Percentiles rank a stretch among this genome's conserved stretches.
Conservation (phyloP, 179 eudicot species). For the Sideroxylon spinosum region DNA sequence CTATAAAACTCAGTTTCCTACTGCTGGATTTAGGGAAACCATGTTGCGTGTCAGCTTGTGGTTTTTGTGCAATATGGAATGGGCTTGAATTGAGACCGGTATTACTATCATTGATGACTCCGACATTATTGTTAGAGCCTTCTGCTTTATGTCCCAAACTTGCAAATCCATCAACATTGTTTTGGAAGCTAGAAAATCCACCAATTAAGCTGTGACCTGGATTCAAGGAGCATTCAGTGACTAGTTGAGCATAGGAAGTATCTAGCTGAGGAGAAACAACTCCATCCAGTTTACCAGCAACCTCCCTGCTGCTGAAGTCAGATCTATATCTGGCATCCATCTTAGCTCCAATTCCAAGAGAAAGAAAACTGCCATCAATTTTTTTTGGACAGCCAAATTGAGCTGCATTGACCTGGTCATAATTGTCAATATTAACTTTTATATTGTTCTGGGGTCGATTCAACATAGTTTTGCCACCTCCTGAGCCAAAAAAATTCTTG, state of each 20-base stretch:
- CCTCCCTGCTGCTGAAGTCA: constrained; percentile 18
- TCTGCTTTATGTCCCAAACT: constrained; percentile 10
- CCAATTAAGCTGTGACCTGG: constrained; percentile 3
- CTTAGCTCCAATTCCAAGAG: constrained; percentile 36
- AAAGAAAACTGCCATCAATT: constrained; percentile 33
- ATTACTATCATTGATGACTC: neutral
- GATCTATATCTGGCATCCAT: constrained; percentile 12
- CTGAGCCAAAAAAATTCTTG: constrained; percentile 13
- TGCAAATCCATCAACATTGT: constrained; percentile 17
- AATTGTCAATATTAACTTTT: constrained; percentile 2
- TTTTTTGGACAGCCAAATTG: constrained; percentile 17
- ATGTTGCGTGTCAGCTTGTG: constrained; percentile 16
- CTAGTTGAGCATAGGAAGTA: constrained; percentile 20
- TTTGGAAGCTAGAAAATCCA: constrained; percentile 18
- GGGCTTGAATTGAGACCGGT: constrained; percentile 12
- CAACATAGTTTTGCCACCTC: constrained; percentile 7
- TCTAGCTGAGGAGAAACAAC: constrained; percentile 18
- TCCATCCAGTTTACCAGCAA: constrained; percentile 17
- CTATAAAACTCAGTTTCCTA: constrained; percentile 7
- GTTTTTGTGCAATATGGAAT: constrained; percentile 15
- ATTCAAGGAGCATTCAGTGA: constrained; percentile 14
- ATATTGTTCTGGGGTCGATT: neutral
- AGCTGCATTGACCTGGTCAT: constrained; percentile 10
- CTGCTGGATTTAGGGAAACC: neutral
- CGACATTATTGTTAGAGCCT: constrained; percentile 20